These are phyloP conservation scores for Leucaena leucocephala DNA, from an alignment of 306 rosid genomes.

Conservation along the genomic window DNA sequence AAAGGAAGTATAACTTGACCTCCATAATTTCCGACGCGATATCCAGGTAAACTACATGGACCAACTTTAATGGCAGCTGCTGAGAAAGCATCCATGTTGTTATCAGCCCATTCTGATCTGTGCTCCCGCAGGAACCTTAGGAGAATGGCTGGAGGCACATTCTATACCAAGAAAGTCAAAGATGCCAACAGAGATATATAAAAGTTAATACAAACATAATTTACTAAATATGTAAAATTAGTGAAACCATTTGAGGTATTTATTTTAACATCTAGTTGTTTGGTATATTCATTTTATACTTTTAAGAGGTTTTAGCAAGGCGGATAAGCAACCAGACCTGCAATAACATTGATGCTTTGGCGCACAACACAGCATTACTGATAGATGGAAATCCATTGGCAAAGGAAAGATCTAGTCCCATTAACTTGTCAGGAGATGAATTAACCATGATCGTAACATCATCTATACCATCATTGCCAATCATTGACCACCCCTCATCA, in stretches of 20 bases:
- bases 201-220: not conserved
- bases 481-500: constrained; percentile 84
- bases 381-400: constrained; percentile 24
- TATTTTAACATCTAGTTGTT: not conserved
- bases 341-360: constrained; percentile 91
- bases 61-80: constrained; percentile 78
- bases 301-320: not conserved
- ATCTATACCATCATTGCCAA: constrained; percentile 77
- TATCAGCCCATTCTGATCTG: constrained; percentile 83
- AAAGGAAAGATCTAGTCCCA: constrained; percentile 27
- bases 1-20: constrained; percentile 76
- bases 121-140: constrained; percentile 74
- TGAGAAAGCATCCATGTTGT: constrained; percentile 70
- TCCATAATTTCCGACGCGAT: constrained; percentile 71
- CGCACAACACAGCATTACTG: constrained; percentile 63
- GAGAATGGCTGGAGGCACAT: constrained; percentile 82
- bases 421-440: constrained; percentile 62
- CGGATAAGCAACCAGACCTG: constrained; percentile 51
- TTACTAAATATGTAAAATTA: not conserved
- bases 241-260: not conserved
- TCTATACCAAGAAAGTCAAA: constrained; percentile 41
- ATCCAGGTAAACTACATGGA: constrained; percentile 75
- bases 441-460: constrained; percentile 76
- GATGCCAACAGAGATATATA: not conserved
- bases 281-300: not conserved